Evolutionary conservation across 306 rosid species (phyloP).

Genomic region (Oxytropis ochrocephala): DNA sequence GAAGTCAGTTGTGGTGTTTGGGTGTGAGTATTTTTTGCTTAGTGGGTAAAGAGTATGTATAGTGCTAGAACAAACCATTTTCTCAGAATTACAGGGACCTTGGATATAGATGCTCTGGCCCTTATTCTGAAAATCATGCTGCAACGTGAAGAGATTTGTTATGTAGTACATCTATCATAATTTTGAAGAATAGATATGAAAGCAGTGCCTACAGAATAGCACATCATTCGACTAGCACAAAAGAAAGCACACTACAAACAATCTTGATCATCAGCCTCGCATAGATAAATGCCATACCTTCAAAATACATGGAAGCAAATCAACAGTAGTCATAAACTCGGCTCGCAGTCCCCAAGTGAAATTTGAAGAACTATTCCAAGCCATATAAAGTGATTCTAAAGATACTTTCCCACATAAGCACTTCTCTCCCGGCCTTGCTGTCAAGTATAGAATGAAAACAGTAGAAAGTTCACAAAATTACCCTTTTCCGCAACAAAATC

Average conservation of each 20-base stretch:
- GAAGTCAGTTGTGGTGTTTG: background rate
- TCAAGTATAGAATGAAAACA: conserved; percentile 27
- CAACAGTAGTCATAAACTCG: conserved; percentile 41
- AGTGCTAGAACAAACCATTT: conserved; percentile 43
- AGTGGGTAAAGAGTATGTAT: conserved; percentile 14
- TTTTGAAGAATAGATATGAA: conserved; percentile 4
- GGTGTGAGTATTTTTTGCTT: background rate
- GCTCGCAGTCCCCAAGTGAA: conserved; percentile 60
- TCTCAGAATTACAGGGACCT: conserved; percentile 36
- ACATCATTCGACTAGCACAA: conserved; percentile 8
- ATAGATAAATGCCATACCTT: conserved; percentile 46
- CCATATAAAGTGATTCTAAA: conserved; percentile 45
- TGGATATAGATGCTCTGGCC: conserved; percentile 51
- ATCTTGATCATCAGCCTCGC: background rate
- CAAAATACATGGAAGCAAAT: conserved; percentile 55
- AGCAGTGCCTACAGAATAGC: background rate
- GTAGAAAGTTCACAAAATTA: conserved; percentile 6
- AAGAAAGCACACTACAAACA: conserved; percentile 9
- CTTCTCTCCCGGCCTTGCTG: conserved; percentile 48
- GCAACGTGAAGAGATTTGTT: conserved; percentile 25
- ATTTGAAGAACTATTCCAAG: conserved; percentile 51
- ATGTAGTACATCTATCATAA: background rate
- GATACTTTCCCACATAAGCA: conserved; percentile 68
- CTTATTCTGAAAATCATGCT: conserved; percentile 52
- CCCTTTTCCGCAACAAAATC: conserved; percentile 1